Conservation (phyloP, 2,329 filamentous ascomycete genomes). For the Daldinia sp. region DNA sequence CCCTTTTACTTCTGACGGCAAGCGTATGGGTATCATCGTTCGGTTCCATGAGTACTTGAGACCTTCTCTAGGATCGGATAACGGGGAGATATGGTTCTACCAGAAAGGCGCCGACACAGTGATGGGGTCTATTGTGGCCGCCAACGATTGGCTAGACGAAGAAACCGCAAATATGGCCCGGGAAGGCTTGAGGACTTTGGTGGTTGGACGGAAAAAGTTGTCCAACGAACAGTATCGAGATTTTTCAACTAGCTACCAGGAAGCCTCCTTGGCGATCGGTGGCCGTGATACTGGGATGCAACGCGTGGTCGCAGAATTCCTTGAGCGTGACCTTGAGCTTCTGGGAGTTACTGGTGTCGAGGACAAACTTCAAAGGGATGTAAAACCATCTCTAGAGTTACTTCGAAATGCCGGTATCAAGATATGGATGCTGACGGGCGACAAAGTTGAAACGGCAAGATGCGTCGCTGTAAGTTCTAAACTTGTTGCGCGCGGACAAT, state of each 20-base stretch:
- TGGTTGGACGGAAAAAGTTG: constrained; percentile 90
- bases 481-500: constrained; percentile 90
- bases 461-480: constrained; percentile 97
- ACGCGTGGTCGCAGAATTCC: constrained; percentile 77
- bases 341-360: constrained; percentile 98
- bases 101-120: constrained; percentile 98
- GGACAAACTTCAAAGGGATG: constrained; percentile 93
- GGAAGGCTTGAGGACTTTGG: constrained; percentile 91
- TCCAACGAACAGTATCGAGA: constrained; percentile 81
- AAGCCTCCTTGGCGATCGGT: constrained; percentile 81
- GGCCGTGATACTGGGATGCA: constrained; percentile 85
- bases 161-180: constrained; percentile 99
- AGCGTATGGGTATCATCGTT: constrained; percentile 97
- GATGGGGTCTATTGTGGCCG: constrained; percentile 93
- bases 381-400: constrained; percentile 93
- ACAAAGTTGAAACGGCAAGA: constrained; percentile 97
- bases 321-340: constrained; percentile 89
- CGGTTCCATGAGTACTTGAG: constrained; percentile 74
- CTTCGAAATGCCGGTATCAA: constrained; percentile 97
- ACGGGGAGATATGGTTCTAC: constrained; percentile 95
- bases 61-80: constrained; percentile 59
- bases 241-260: constrained; percentile 77
- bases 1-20: constrained; percentile 96
- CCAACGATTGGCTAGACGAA: constrained; percentile 98
- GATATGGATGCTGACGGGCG: constrained; percentile 99